Evolutionary conservation across 345 rosid genomes (phyloP), one percentile per base, ranked within the genome.

Genomic region (Aquilaria malaccensis): DNA sequence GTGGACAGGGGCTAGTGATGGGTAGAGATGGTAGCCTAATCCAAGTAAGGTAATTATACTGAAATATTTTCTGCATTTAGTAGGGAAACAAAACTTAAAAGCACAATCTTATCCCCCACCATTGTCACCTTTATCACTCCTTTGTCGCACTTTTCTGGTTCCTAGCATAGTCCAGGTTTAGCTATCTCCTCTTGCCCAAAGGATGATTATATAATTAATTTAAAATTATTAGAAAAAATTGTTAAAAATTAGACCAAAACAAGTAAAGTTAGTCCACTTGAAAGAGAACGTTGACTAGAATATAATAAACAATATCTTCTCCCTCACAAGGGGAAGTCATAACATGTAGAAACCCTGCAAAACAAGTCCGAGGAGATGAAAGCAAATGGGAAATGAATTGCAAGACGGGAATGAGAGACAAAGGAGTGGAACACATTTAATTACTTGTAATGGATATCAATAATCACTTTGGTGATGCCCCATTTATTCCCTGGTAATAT

Each of bases 401-500:
- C 46, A 62, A 14, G 55, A 69, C 58, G 63, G 4, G 60, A 31
- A 47, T 58, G 45, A 45, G 29, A 64, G 2, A n/a, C 22, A 50
- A 49, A 10, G 41, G 31, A 62, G 53, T 32, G n/a, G 37, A 41
- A 61, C 43, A 56, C 48, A 13, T 56, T 55, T 50, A 13, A 13
- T 51, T 10, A n/a, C 32, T 43, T 1, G n/a, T 50, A 30, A 65
- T 15, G 66, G 56, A 60, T 56, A 61, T 63, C 45, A 70, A 70
- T 63, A 62, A 78, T 72, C 56, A 70, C 69, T 67, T 62, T 59
- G 59, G 29, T 74, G 75, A 55, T 66, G 64, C 84, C 84, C 84
- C 78, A 57, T 75, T 89, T 84, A 81, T 82, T 89, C 41, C 60
- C 22, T 51, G 60, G 56, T 60, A 69, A 76, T 69, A 77, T 58